These are phyloP conservation scores for Shiraia sp. DNA, from an alignment of 2,329 filamentous ascomycete species.

Conservation along the genomic window DNA sequence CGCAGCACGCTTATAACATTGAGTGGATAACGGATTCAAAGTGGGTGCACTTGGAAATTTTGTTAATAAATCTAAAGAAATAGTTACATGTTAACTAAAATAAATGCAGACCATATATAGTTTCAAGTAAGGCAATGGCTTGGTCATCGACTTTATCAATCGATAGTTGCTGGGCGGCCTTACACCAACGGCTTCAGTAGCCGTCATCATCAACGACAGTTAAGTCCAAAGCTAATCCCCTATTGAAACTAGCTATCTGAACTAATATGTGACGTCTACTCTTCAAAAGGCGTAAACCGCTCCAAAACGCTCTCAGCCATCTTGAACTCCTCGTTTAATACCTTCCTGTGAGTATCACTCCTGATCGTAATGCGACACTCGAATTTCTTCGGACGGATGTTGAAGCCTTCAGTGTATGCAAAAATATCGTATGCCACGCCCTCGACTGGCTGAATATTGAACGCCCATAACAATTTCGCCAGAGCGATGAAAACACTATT, in stretches of 20 bases:
- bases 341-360: slow-evolving; percentile 32
- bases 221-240: not conserved
- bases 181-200: no score
- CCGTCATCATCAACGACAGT: not conserved
- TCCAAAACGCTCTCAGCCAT: slow-evolving; percentile 38
- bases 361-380: slow-evolving; percentile 39
- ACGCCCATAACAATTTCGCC: slow-evolving; percentile 41
- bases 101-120: no score
- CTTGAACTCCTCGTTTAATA: slow-evolving; percentile 35
- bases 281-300: slow-evolving; percentile 41
- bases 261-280: slow-evolving; percentile 11
- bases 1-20: no score
- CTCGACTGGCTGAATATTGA: slow-evolving; percentile 36
- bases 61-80: no score
- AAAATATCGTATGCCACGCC: slow-evolving; percentile 45
- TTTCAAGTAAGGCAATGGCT: no score
- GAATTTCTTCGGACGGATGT: slow-evolving; percentile 44
- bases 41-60: no score
- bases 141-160: no score
- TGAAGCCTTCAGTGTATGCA: slow-evolving; percentile 48
- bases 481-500: slow-evolving; percentile 39
- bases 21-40: no score
- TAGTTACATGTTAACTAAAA: no score
- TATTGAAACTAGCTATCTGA: not conserved
- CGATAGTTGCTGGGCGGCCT: no score